Percentiles rank a stretch among this genome's conserved stretches.
Conservation (phyloP, 2,329 filamentous ascomycete genomes). For the Thelonectria rubi region DNA sequence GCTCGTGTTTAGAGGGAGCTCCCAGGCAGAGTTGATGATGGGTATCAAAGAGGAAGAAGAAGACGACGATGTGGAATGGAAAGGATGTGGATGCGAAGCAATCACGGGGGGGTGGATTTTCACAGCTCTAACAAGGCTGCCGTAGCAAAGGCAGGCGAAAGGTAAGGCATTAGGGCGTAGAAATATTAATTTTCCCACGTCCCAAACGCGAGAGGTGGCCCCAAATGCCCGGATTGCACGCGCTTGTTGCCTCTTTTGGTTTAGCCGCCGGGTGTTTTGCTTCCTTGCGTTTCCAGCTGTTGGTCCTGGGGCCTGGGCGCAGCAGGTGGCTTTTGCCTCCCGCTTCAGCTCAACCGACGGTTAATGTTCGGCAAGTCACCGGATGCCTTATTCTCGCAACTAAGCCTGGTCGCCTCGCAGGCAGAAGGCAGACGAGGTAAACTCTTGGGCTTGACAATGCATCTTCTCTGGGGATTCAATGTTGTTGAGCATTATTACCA, state of each 20-base stretch:
- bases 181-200: slow-evolving; percentile 46
- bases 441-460: neutral
- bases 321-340: slow-evolving; percentile 12
- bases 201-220: slow-evolving; percentile 36
- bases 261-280: slow-evolving; percentile 27
- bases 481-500: neutral
- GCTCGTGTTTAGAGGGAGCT: slow-evolving; percentile 35
- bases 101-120: slow-evolving; percentile 46
- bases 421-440: neutral
- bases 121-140: slow-evolving; percentile 45
- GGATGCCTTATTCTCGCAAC: neutral
- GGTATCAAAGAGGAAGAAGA: slow-evolving; percentile 47
- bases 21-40: slow-evolving; percentile 37
- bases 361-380: neutral
- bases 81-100: slow-evolving; percentile 42
- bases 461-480: neutral
- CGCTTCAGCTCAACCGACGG: neutral
- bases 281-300: slow-evolving; percentile 28
- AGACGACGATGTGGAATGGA: slow-evolving; percentile 42
- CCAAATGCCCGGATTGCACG: slow-evolving; percentile 37
- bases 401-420: neutral
- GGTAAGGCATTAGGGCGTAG: slow-evolving; percentile 19
- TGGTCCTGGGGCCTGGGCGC: slow-evolving; percentile 9
- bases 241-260: slow-evolving; percentile 31
- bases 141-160: slow-evolving; percentile 12